These are phyloP conservation scores for Penicillium rolfsii DNA, from an alignment of 2,329 filamentous ascomycete genomes.

Conservation along the genomic window DNA sequence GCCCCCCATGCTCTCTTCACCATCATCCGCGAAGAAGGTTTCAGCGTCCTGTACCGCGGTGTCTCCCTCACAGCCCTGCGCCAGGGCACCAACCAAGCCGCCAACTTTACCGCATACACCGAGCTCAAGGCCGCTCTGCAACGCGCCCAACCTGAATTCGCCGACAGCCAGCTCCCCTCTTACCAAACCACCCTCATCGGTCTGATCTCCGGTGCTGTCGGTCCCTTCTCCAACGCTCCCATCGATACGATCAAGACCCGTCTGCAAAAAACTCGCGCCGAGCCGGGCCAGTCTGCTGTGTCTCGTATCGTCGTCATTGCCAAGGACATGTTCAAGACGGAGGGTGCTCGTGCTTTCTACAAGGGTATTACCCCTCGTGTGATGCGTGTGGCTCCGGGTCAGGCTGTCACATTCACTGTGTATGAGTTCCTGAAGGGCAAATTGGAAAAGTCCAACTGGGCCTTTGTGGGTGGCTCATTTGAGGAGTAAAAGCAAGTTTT, in stretches of 20 bases:
- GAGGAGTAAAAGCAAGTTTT: conserved; percentile 57
- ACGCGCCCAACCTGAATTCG: conserved; percentile 70
- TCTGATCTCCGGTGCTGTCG: conserved; percentile 89
- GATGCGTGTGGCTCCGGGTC: conserved; percentile 95
- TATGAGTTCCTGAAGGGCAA: conserved; percentile 77
- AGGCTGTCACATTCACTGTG: conserved; percentile 76
- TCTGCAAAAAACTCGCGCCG: conserved; percentile 84
- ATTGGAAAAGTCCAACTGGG: conserved; percentile 67
- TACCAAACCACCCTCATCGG: conserved; percentile 93
- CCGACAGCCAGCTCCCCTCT: conserved; percentile 68
- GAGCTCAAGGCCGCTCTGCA: conserved; percentile 85
- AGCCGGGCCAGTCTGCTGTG: conserved; percentile 78
- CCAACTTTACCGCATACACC: conserved; percentile 97
- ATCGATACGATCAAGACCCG: conserved; percentile 99
- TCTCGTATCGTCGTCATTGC: conserved; percentile 78
- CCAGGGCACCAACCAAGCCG: conserved; percentile 95
- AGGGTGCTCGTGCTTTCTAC: conserved; percentile 94
- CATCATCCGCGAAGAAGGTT: conserved; percentile 87
- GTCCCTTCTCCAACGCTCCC: conserved; percentile 91
- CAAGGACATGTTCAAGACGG: conserved; percentile 86
- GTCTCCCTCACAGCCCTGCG: conserved; percentile 90
- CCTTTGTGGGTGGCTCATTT: conserved; percentile 64
- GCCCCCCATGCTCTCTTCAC: conserved; percentile 83
- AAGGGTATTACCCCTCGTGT: conserved; percentile 98
- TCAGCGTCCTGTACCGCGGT: conserved; percentile 85